A percentile compares a stretch with the other conserved stretches of the same genome.
These are phyloP conservation scores for Fonsecaea monophora DNA, from an alignment of 2,329 filamentous ascomycete genomes.

Conservation along the genomic window DNA sequence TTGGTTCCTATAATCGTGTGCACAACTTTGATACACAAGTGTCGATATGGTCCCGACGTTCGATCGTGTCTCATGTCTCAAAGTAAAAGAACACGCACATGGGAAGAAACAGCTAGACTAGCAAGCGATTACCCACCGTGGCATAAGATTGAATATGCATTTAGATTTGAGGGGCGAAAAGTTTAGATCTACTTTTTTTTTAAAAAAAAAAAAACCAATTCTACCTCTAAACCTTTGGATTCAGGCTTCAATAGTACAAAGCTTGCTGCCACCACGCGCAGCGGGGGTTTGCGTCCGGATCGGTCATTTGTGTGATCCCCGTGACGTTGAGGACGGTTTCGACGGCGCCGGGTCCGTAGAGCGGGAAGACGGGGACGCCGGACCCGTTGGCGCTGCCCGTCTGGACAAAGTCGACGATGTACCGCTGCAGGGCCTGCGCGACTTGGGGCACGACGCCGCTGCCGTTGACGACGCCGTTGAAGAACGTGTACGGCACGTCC, in stretches of 20 bases:
- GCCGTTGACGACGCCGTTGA: slow-evolving; percentile 47
- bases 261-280: slow-evolving; percentile 59
- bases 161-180: too few species aligned
- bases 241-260: slow-evolving; percentile 40
- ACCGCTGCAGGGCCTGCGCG: slow-evolving; percentile 48
- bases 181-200: too few species aligned
- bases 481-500: slow-evolving; percentile 62
- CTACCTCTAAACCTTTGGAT: too few species aligned
- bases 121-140: too few species aligned
- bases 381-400: slow-evolving; percentile 46
- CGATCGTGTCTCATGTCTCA: too few species aligned
- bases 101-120: too few species aligned
- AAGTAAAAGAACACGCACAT: too few species aligned
- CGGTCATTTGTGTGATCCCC: slow-evolving; percentile 51
- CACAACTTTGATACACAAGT: too few species aligned
- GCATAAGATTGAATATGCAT: too few species aligned
- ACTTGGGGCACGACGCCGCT: slow-evolving; percentile 45
- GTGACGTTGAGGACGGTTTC: slow-evolving; percentile 54
- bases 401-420: slow-evolving; percentile 47
- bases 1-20: too few species aligned
- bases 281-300: slow-evolving; percentile 46
- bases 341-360: slow-evolving; percentile 54
- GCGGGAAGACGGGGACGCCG: slow-evolving; percentile 52
- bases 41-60: too few species aligned
- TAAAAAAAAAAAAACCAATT: too few species aligned